A percentile compares a stretch with the other conserved stretches of the same genome.
Evolutionary conservation across 306 rosid genomes (phyloP).

Genomic region (Trichosanthes cucumerina): DNA sequence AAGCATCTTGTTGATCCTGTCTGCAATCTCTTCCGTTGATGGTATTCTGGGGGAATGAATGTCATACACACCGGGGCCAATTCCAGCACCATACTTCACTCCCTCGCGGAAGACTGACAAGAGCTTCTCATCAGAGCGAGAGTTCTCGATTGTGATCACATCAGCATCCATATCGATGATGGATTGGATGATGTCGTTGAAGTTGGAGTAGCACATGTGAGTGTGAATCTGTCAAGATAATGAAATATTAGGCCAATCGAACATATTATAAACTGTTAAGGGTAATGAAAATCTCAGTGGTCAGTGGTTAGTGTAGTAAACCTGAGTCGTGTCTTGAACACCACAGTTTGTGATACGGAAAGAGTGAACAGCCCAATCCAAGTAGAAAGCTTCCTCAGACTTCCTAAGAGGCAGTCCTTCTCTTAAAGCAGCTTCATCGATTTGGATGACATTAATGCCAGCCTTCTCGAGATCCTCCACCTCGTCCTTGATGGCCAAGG

Average conservation of each 20-base stretch:
- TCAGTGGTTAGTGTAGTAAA: not conserved
- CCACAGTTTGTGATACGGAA: constrained; percentile 74
- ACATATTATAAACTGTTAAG: not conserved
- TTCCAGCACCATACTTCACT: constrained; percentile 73
- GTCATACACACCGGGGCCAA: constrained; percentile 85
- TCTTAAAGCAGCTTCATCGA: constrained; percentile 83
- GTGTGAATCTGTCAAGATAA: constrained; percentile 53
- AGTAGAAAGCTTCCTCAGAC: constrained; percentile 60
- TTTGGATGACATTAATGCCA: constrained; percentile 64
- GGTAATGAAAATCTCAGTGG: not conserved
- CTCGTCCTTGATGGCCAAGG: constrained; percentile 82
- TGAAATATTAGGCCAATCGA: not conserved
- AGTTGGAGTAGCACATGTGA: constrained; percentile 84
- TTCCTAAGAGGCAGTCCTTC: constrained; percentile 78
- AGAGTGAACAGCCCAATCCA: constrained; percentile 80
- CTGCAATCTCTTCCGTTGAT: constrained; percentile 56
- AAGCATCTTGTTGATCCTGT: constrained; percentile 61
- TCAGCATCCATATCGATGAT: constrained; percentile 86
- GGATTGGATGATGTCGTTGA: constrained; percentile 76
- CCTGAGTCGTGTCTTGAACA: constrained; percentile 69
- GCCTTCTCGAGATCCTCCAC: constrained; percentile 86
- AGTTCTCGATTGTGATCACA: constrained; percentile 81
- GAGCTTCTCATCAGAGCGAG: constrained; percentile 72
- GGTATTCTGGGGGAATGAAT: constrained; percentile 90
- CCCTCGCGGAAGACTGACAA: constrained; percentile 78